Base-by-base conservation (phyloP, 805 yeast genomes). In the Clavispora asparagi region DNA sequence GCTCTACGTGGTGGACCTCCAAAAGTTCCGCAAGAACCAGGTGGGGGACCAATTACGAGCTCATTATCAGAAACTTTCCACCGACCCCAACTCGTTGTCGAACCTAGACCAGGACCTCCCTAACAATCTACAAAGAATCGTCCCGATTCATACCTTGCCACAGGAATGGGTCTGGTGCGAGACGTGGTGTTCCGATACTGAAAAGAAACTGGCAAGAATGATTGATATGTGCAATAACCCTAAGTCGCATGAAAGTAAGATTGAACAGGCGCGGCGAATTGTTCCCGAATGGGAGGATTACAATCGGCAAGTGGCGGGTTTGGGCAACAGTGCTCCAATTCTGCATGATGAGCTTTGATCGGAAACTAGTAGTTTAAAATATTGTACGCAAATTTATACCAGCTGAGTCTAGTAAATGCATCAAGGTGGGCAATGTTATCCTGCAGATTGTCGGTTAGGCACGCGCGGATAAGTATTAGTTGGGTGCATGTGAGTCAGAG, bases 151-250 rank as follows among this genome's bases (percentile, higher is more conserved):
- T 57, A 83, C 94, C 8, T 68, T 88, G 39, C 87, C 89, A 3
- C 83, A 83, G 54, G 91, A 87, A 39, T 88, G 95, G 95, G 68
- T 87, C 33, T 89, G 96, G 96, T 89, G 95, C 65, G 96, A 88
- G 59, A 88, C 96, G 0, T 88, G 96, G 96, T 87, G 96, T 62
- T 73, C 82, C 28, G 87, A 82, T 51, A 84, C 76, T 42, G 68
- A 79, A 30, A 65, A 84, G 47, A 61, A 61, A 44, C 66, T 68
- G 0, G 96, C 96, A 2, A 85, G 82, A 60, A 85, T 91, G 10
- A 85, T 88, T 50, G 96, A 88, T 57, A 67, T 88, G 50, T 88
- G 96, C 65, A 85, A 85, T 61, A 87, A 89, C 56, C 96, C 96
- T 2, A 61, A 85, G 46, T 84, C 94, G 0, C 83, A 83, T 54